Conservation (phyloP, 805 yeast species). For the Saccharomycopsis lassenensis region DNA sequence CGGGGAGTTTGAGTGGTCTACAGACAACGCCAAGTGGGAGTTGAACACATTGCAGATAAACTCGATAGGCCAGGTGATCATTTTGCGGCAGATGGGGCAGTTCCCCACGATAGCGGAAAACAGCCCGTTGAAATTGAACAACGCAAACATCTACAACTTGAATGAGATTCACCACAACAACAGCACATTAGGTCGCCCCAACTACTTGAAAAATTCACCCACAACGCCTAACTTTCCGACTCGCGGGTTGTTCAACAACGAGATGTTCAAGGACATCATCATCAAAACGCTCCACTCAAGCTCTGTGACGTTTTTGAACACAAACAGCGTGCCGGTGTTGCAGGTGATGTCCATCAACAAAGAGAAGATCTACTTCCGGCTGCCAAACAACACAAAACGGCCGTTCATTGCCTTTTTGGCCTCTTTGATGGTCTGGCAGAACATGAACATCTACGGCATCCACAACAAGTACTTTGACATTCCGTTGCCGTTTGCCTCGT, state of each 20-base stretch:
- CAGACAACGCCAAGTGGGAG: conserved; percentile 4
- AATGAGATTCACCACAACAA: not conserved
- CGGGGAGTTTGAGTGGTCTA: conserved; percentile 18
- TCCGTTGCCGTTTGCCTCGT: conserved; percentile 21
- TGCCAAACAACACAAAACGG: conserved; percentile 6
- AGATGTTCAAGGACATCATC: conserved; percentile 19
- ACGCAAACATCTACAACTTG: conserved; percentile 5
- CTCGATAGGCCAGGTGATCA: conserved; percentile 14
- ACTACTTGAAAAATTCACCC: no score
- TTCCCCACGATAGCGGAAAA: conserved; percentile 3
- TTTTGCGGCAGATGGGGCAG: conserved; percentile 1
- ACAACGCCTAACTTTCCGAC: not conserved
- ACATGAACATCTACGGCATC: conserved; percentile 39
- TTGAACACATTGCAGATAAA: conserved; percentile 9
- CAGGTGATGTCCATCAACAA: conserved; percentile 19
- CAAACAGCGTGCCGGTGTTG: conserved; percentile 28
- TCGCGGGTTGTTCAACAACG: not conserved
- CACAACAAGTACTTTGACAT: conserved; percentile 39
- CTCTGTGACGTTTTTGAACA: conserved; percentile 19
- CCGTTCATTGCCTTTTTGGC: conserved; percentile 34
- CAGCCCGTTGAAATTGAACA: conserved; percentile 3
- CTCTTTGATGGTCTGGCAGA: conserved; percentile 45
- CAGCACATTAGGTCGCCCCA: not conserved
- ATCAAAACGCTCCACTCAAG: conserved; percentile 24
- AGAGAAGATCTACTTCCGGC: conserved; percentile 10